Conservation (phyloP, 768 basidiomycete genomes). For the Hericium rajendrae region DNA sequence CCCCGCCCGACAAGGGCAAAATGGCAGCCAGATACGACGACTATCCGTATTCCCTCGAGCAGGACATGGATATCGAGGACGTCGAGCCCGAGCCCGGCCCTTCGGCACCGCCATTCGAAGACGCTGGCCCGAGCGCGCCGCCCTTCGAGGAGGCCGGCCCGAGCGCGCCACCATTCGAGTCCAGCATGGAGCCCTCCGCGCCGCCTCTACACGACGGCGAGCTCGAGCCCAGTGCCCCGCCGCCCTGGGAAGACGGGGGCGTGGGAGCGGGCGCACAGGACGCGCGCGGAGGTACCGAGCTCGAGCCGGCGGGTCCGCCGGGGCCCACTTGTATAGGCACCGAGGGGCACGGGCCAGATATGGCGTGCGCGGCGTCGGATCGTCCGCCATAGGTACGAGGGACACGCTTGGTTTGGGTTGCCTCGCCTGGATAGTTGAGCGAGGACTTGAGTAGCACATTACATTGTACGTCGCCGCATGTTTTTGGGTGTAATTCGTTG, state of each 20-base stretch:
- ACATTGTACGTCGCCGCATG: no score
- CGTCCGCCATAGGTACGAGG: no score
- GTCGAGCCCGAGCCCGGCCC: conserved; percentile 6
- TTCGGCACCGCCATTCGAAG: conserved; percentile 12
- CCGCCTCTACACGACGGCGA: conserved; percentile 3
- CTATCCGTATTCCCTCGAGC: conserved; percentile 9
- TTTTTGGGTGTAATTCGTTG: no score
- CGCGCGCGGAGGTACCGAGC: not conserved
- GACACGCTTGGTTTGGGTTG: no score
- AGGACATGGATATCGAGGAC: conserved; percentile 2
- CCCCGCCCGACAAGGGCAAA: conserved; percentile 10
- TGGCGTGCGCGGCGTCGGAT: no score
- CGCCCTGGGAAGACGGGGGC: not conserved
- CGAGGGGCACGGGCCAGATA: no score
- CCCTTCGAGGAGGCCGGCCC: conserved; percentile 1
- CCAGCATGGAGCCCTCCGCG: conserved; percentile 4
- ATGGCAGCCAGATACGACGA: not conserved
- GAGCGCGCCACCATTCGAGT: not conserved
- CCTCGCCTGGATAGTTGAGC: no score
- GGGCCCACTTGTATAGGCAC: no score
- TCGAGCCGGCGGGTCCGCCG: no score
- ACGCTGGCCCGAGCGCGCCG: conserved; percentile 3
- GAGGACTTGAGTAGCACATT: no score
- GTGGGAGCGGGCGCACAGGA: not conserved
- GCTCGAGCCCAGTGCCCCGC: not conserved